Percentiles rank a stretch among this genome's conserved stretches.
Conservation (phyloP, 1,284 basidiomycete genomes). For the Sphagnurus paluster region DNA sequence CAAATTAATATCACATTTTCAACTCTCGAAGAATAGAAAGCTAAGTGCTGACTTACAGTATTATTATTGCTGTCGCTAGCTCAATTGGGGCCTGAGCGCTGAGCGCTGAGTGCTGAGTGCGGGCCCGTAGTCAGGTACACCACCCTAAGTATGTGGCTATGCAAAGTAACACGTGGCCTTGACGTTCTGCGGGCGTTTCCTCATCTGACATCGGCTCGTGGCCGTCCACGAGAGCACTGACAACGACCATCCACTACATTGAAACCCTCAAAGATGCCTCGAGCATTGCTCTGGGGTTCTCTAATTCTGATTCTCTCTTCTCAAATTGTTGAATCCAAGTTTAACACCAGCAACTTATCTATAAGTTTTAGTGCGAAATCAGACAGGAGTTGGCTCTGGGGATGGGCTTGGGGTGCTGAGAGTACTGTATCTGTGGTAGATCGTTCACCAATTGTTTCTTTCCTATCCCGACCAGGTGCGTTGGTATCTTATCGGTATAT, state of each 20-base stretch:
- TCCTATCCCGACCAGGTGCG: conserved; percentile 57
- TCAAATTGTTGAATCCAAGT: conserved; percentile 14
- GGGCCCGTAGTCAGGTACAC: too few relatives aligned
- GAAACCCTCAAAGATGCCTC: conserved; percentile 13
- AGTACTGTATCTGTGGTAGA: conserved; percentile 80
- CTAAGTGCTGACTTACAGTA: too few relatives aligned
- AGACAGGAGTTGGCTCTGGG: conserved; percentile 56
- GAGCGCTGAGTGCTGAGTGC: too few relatives aligned
- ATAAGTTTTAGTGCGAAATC: conserved; percentile 31
- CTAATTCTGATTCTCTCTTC: conserved; percentile 10
- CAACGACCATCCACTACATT: neutral
- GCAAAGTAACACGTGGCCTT: too few relatives aligned
- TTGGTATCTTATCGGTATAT: conserved; percentile 3
- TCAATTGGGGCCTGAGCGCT: too few relatives aligned
- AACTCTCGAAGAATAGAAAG: too few relatives aligned
- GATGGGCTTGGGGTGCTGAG: conserved; percentile 73
- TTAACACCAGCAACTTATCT: conserved; percentile 1
- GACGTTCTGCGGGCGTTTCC: too few relatives aligned
- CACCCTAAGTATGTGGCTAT: too few relatives aligned
- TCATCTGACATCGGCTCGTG: too few relatives aligned
- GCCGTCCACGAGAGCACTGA: too few relatives aligned
- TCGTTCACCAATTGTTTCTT: conserved; percentile 61
- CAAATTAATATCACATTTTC: too few relatives aligned
- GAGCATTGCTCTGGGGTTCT: conserved; percentile 17
- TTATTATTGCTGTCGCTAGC: too few relatives aligned